These are phyloP conservation scores for Phlebiopsis flavidoalba DNA, from an alignment of 768 basidiomycete species.

Conservation along the genomic window DNA sequence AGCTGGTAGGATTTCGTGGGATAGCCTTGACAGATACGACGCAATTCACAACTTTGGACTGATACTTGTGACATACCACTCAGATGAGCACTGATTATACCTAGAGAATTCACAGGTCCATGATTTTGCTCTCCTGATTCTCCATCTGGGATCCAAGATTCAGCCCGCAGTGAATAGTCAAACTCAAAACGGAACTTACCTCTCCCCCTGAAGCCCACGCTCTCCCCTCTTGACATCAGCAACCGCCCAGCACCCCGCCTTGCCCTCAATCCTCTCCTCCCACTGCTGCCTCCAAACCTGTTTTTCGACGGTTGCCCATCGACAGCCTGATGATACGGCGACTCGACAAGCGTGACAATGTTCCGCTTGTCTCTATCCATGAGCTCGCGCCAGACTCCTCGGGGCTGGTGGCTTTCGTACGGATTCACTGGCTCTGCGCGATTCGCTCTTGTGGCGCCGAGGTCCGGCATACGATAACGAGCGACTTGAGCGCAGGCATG, in stretches of 20 bases:
- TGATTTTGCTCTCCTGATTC: no score
- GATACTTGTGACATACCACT: no score
- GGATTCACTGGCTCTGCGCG: neutral
- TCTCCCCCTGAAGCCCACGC: no score
- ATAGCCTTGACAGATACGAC: no score
- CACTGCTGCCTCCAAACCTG: neutral
- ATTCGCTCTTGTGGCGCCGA: neutral
- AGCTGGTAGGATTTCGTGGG: no score
- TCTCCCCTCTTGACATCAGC: neutral
- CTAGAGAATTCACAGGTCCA: no score
- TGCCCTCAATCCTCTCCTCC: neutral
- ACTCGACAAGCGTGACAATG: neutral
- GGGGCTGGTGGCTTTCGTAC: neutral
- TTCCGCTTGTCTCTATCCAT: neutral
- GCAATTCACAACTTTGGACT: no score
- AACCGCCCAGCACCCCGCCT: neutral
- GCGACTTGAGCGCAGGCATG: neutral
- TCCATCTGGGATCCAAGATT: no score
- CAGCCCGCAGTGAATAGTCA: no score
- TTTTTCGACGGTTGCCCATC: neutral
- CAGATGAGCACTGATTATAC: no score
- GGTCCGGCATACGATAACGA: neutral
- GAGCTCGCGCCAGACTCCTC: neutral
- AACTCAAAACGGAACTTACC: no score
- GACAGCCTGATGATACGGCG: neutral